Evolutionary conservation across 2,329 filamentous ascomycete genomes (phyloP).

Genomic region (Penicillium rolfsii): DNA sequence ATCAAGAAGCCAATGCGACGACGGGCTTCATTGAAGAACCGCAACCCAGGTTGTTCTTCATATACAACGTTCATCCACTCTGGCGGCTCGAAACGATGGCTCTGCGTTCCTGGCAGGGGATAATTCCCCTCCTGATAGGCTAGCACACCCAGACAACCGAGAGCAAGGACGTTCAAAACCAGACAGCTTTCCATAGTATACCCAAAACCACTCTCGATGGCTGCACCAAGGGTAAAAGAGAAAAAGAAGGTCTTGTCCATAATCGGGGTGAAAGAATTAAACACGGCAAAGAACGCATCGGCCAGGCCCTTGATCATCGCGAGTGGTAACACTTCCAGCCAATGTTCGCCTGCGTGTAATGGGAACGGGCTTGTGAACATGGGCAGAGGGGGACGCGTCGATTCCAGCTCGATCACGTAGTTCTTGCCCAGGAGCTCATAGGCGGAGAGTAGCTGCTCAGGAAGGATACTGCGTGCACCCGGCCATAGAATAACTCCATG

Average conservation of each 20-base stretch:
- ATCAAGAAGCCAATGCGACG: conserved; percentile 57
- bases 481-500: conserved; percentile 56
- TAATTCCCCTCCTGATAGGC: conserved; percentile 56
- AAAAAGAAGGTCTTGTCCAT: conserved; percentile 58
- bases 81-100: conserved; percentile 40
- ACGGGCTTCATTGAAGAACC: conserved; percentile 59
- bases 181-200: conserved; percentile 58
- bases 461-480: conserved; percentile 50
- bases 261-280: conserved; percentile 57
- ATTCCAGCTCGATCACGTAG: conserved; percentile 56
- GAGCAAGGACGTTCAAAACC: conserved; percentile 55
- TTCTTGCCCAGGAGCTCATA: conserved; percentile 49
- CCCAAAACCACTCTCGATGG: conserved; percentile 55
- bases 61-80: conserved; percentile 44
- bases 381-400: conserved; percentile 49
- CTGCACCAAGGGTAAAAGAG: conserved; percentile 53
- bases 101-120: conserved; percentile 44
- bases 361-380: conserved; percentile 45
- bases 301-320: conserved; percentile 56
- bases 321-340: conserved; percentile 54
- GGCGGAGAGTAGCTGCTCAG: conserved; percentile 44
- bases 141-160: conserved; percentile 56
- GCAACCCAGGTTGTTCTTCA: conserved; percentile 51
- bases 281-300: conserved; percentile 59
- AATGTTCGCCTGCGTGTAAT: conserved; percentile 42